A percentile compares a stretch with the other conserved stretches of the same genome.
These are phyloP conservation scores for Quercus tomentella DNA, from an alignment of 331 rosid species.

Conservation along the genomic window DNA sequence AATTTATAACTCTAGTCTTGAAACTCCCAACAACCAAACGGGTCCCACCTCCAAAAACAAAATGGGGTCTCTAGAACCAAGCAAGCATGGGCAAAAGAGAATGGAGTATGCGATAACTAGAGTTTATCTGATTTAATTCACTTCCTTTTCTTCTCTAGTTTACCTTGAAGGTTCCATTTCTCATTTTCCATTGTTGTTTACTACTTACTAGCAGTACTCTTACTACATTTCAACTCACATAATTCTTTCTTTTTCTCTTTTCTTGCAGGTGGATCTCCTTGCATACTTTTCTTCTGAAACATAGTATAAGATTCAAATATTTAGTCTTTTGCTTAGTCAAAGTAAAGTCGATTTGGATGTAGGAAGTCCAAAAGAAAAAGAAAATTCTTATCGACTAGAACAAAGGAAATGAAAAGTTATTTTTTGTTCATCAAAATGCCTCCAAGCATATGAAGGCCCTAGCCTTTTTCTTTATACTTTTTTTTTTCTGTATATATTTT, in stretches of 20 bases:
- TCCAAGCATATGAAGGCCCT: neutral
- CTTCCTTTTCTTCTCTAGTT: neutral
- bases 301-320: neutral
- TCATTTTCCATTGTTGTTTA: neutral
- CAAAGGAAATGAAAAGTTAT: neutral
- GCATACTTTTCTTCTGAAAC: neutral
- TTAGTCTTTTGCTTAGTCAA: conserved; percentile 2
- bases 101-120: neutral
- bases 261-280: conserved; percentile 4
- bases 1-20: no score
- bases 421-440: neutral
- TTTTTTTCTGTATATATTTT: no score
- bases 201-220: neutral
- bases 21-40: neutral
- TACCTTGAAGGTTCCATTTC: neutral
- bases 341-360: neutral
- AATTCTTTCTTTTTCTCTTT: neutral
- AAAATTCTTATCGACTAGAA: neutral
- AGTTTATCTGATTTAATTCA: neutral
- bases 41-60: neutral
- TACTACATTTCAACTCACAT: neutral
- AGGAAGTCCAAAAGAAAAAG: neutral
- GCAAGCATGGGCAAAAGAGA: neutral
- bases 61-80: neutral
- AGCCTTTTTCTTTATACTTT: neutral